Percentiles rank a stretch among this genome's conserved stretches.
Evolutionary conservation across 257 asterid species (phyloP).

Genomic region (Dorcoceras hygrometricum): DNA sequence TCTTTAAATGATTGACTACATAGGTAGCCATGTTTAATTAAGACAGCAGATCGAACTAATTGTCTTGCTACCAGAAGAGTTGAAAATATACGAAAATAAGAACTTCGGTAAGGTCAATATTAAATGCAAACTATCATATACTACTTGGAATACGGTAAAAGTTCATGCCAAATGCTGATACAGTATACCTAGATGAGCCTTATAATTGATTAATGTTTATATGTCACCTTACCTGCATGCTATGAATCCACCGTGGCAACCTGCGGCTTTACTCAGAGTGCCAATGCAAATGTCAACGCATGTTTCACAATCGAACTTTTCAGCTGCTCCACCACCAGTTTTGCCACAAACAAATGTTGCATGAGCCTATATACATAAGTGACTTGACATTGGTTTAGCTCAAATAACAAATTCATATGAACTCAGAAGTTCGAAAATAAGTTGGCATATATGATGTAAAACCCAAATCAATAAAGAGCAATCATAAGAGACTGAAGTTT

Average conservation of each 20-base stretch:
- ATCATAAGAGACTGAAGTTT: conserved; percentile 5
- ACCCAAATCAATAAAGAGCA: conserved; percentile 7
- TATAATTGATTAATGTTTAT: not conserved
- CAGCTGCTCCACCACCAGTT: conserved; percentile 95
- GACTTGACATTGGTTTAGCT: conserved; percentile 23
- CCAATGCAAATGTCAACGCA: conserved; percentile 89
- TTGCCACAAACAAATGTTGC: conserved; percentile 91
- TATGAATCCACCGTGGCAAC: conserved; percentile 98
- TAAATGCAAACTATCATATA: not conserved
- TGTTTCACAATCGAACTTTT: conserved; percentile 69
- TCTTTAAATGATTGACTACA: not conserved
- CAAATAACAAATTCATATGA: not conserved
- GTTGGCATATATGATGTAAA: not conserved
- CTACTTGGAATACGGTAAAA: not conserved
- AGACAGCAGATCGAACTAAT: not conserved
- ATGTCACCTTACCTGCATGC: conserved; percentile 71
- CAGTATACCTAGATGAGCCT: not conserved
- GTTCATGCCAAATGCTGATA: not conserved
- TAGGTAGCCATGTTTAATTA: conserved; percentile 6
- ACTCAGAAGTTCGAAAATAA: not conserved
- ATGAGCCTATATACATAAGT: conserved; percentile 62
- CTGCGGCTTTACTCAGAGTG: conserved; percentile 95
- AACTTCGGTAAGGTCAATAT: not conserved
- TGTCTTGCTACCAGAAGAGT: not conserved
- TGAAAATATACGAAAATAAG: not conserved